Conservation (phyloP, 345 rosid genomes). For the Noccaea caerulescens region DNA sequence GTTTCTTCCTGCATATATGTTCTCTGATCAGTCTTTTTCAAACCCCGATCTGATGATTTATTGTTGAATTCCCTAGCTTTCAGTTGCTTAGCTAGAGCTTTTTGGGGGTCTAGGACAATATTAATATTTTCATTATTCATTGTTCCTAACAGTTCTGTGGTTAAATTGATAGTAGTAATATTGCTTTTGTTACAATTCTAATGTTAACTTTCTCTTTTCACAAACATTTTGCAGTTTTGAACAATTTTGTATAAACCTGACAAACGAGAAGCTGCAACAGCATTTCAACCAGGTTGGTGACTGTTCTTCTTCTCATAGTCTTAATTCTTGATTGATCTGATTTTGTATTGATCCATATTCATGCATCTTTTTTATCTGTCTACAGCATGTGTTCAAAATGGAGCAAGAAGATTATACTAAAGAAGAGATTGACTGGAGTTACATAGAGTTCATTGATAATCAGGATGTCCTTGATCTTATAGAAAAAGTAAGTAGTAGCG, state of each 20-base stretch:
- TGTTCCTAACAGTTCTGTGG: constrained; percentile 12
- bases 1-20: constrained; percentile 16
- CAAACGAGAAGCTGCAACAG: constrained; percentile 98
- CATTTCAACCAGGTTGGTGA: constrained; percentile 92
- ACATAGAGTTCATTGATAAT: constrained; percentile 94
- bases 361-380: constrained; percentile 36
- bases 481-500: constrained; percentile 74
- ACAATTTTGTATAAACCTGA: constrained; percentile 98
- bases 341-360: constrained; percentile 9
- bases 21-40: constrained; percentile 29
- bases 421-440: constrained; percentile 98
- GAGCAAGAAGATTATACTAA: constrained; percentile 98
- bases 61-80: constrained; percentile 11
- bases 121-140: constrained; percentile 10
- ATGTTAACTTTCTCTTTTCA: constrained; percentile 27
- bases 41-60: constrained; percentile 11
- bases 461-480: constrained; percentile 94
- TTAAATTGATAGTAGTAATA: constrained; percentile 20
- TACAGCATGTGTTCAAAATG: constrained; percentile 98
- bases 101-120: constrained; percentile 15
- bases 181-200: constrained; percentile 15
- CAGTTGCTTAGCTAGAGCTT: constrained; percentile 24
- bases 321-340: constrained; percentile 3
- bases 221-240: constrained; percentile 70
- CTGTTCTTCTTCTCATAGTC: constrained; percentile 25